phyloP scores from a whole-genome alignment of 2,329 filamentous ascomycete genomes.

The Dactylonectria macrodidyma region DNA sequence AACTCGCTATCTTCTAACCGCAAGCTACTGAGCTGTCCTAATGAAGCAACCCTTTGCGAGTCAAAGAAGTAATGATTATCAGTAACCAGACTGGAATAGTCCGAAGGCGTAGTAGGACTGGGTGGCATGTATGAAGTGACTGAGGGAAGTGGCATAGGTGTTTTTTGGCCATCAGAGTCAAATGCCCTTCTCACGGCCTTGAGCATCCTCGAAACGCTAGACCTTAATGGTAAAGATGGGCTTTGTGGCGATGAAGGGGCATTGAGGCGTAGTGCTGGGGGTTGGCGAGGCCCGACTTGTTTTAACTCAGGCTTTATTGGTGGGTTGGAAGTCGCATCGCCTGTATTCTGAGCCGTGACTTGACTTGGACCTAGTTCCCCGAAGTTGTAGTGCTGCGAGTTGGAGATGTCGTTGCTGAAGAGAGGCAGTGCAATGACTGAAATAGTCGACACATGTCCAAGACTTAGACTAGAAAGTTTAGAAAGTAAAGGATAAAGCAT shows the following conservation, averaged over 20 bases:
- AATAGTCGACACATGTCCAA: conserved; percentile 9
- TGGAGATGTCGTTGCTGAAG: conserved; percentile 12
- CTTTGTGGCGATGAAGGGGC: background rate
- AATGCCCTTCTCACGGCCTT: conserved; percentile 13
- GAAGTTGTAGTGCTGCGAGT: conserved; percentile 8
- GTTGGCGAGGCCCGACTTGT: background rate
- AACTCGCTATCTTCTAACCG: background rate
- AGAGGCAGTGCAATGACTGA: conserved; percentile 13
- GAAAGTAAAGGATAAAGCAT: conserved; percentile 8
- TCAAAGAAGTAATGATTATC: background rate
- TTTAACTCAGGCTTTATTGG: background rate
- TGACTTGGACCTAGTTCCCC: background rate
- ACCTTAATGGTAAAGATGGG: conserved; percentile 1
- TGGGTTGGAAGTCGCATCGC: background rate
- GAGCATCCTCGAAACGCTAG: conserved; percentile 1
- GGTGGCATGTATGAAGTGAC: background rate
- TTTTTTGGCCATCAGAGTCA: background rate
- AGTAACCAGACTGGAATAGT: background rate
- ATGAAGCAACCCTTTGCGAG: background rate
- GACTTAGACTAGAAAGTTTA: conserved; percentile 11
- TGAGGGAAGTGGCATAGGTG: background rate
- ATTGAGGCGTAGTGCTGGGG: background rate
- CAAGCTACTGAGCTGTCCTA: conserved; percentile 3
- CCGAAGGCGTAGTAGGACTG: background rate
- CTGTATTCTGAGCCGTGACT: background rate